Evolutionary conservation across 225 moss, liverwort and hornwort genomes (phyloP), one percentile per base, ranked within the genome.

Genomic region (Physcomitrellopsis africana): DNA sequence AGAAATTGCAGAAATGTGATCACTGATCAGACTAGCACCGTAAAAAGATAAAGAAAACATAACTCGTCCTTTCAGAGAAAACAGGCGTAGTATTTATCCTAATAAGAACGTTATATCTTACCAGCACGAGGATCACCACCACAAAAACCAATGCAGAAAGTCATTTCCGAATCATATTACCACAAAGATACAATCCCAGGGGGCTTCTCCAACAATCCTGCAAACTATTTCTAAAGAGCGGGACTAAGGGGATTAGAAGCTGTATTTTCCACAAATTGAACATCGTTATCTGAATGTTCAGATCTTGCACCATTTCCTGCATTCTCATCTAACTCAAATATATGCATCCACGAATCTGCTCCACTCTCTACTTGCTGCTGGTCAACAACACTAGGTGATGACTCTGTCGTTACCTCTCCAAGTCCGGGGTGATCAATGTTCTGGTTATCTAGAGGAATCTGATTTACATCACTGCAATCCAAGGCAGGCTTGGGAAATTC

Each of bases 391-490:
- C 11, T 5, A 58, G 69, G 23, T 23, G 62, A 65, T 15, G 52
- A 53, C 19, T 55, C 11, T 13, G 13, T 63, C 32, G 4, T 2
- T 11, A 23, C 46, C 67, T 53, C 54, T 45, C 8, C 47, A 41
- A n/a, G 11, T 11, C 24, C 15, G 59, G 52, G 42, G 48, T 61
- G 53, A 48, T 48, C 55, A 63, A 47, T 68, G 19, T 61, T 18
- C 32, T 72, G 70, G 51, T 11, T 53, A 59, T 13, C 51, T 67
- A 45, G 9, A 17, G 41, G 15, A n/a, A 18, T 55, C 23, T 59
- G 8, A 55, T 70, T 69, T 51, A 26, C 55, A 49, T 64, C 71
- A 16, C 20, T 17, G 45, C 56, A 79, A 62, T 79, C 76, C 75
- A 47, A 41, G 7, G 32, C 1, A 44, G 23, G 58, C 6, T 46